Conservation (phyloP, 192 early-diverging fungal species). For the Coemansia sp. region DNA sequence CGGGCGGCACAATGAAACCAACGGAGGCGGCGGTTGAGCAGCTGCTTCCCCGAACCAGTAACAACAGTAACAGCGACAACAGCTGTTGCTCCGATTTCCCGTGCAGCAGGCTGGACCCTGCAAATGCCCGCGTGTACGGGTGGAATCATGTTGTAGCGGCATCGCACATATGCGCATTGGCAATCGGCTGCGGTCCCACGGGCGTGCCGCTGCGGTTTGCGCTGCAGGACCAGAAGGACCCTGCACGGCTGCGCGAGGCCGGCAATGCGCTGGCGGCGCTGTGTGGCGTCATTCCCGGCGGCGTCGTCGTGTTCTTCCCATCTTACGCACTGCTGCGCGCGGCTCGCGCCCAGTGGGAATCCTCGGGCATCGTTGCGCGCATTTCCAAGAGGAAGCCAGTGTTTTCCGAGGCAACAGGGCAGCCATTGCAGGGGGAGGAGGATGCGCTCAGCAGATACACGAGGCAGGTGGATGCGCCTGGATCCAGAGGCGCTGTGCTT, state of each 20-base stretch:
- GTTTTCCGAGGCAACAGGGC: conserved; percentile 71
- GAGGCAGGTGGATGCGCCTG: conserved; percentile 34
- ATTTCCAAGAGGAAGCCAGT: conserved; percentile 67
- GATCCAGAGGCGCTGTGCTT: conserved; percentile 67
- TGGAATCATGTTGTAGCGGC: conserved; percentile 86
- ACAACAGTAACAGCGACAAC: neutral
- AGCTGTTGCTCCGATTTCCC: neutral
- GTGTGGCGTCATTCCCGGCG: conserved; percentile 73
- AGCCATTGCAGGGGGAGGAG: conserved; percentile 13
- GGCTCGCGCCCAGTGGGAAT: conserved; percentile 60
- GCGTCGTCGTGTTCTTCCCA: conserved; percentile 86
- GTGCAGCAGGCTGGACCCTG: conserved; percentile 12
- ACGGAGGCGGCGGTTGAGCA: conserved; percentile 56
- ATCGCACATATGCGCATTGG: conserved; percentile 69
- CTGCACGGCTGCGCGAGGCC: conserved; percentile 61
- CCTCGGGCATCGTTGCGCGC: conserved; percentile 40
- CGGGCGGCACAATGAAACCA: conserved; percentile 93
- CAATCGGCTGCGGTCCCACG: conserved; percentile 65
- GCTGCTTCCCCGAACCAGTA: conserved; percentile 25
- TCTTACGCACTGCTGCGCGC: conserved; percentile 76
- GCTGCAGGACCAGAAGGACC: conserved; percentile 35
- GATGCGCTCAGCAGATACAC: conserved; percentile 63
- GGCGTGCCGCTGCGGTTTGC: conserved; percentile 66
- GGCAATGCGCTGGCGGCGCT: conserved; percentile 71
- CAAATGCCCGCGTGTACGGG: conserved; percentile 62